Evolutionary conservation across 192 early-diverging fungal genomes (phyloP).

Genomic region (Phycomyces blakesleeanus): DNA sequence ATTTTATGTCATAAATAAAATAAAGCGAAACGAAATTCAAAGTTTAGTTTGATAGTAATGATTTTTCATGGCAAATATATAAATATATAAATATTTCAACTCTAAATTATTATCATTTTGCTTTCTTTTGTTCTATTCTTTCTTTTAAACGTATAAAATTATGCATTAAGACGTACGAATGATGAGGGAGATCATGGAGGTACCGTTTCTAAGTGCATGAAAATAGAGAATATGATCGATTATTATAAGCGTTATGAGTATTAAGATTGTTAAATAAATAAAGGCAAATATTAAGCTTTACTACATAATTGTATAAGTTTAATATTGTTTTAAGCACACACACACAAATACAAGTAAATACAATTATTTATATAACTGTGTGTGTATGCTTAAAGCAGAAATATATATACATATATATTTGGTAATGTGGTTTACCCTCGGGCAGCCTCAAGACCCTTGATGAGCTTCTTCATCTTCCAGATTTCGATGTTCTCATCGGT

Average conservation of each 20-base stretch:
- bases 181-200: constrained; percentile 99
- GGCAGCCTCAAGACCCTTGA: constrained; percentile 91
- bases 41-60: not conserved
- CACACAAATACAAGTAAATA: too few relatives aligned
- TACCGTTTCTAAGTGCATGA: constrained; percentile 72
- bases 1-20: too few relatives aligned
- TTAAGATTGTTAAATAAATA: too few relatives aligned
- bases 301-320: too few relatives aligned
- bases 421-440: constrained; percentile 61
- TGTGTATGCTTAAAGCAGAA: too few relatives aligned
- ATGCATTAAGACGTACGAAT: constrained; percentile 57
- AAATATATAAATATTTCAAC: not conserved
- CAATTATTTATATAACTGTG: too few relatives aligned
- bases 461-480: constrained; percentile 98
- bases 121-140: not conserved
- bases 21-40: not conserved
- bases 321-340: too few relatives aligned
- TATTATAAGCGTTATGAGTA: too few relatives aligned
- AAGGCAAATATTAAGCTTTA: too few relatives aligned
- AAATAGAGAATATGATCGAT: not conserved
- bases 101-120: too few relatives aligned
- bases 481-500: constrained; percentile 90
- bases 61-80: not conserved
- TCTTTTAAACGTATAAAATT: not conserved
- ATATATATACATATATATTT: too few relatives aligned